Conservation (phyloP, 2,329 filamentous ascomycete species). For the Lecanosticta acicola region DNA sequence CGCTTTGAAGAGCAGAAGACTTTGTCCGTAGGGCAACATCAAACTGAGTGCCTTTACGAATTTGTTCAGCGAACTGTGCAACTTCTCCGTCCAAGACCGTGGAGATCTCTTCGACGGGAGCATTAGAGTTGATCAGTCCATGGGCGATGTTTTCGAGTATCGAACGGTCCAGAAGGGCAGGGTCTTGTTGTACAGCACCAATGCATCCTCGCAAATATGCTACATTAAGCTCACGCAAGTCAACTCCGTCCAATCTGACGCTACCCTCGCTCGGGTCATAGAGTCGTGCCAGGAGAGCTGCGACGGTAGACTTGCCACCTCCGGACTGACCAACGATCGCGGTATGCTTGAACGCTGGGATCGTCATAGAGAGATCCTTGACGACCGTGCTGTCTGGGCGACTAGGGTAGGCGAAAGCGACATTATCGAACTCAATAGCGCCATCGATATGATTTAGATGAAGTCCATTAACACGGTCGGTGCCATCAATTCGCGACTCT, state of each 20-base stretch:
- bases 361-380: slow-evolving; percentile 33
- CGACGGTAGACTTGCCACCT: slow-evolving; percentile 40
- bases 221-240: slow-evolving; percentile 31
- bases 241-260: slow-evolving; percentile 36
- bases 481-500: slow-evolving; percentile 36
- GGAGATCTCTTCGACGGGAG: slow-evolving; percentile 38
- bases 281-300: slow-evolving; percentile 31
- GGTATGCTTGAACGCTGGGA: slow-evolving; percentile 34
- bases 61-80: slow-evolving; percentile 46
- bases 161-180: slow-evolving; percentile 47
- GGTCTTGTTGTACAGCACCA: slow-evolving; percentile 47
- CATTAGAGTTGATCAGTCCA: slow-evolving; percentile 41
- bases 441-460: slow-evolving; percentile 6
- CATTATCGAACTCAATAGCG: slow-evolving; percentile 34
- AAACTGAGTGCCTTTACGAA: slow-evolving; percentile 49
- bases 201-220: slow-evolving; percentile 33
- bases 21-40: slow-evolving; percentile 35
- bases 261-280: slow-evolving; percentile 36
- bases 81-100: slow-evolving; percentile 32
- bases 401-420: slow-evolving; percentile 40
- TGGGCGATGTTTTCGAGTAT: slow-evolving; percentile 52
- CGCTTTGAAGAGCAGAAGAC: slow-evolving; percentile 39
- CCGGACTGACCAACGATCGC: slow-evolving; percentile 41
- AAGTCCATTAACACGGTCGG: slow-evolving; percentile 20
- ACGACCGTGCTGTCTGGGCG: slow-evolving; percentile 37